Conservation (phyloP, 108 stramenopile genomes). For the Skeletonema grethae region DNA sequence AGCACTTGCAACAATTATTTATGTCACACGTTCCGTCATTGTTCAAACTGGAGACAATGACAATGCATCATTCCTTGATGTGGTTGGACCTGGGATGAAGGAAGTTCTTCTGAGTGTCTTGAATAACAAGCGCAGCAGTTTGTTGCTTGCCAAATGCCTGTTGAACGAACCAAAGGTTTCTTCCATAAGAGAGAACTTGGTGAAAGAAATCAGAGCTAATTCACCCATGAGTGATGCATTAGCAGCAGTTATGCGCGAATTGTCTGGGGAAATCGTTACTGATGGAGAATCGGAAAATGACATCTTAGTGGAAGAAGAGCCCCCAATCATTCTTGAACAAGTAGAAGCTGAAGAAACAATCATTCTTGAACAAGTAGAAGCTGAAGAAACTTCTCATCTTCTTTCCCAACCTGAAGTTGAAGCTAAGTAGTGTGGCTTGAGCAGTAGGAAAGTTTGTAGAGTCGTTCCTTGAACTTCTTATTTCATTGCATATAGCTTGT, state of each 20-base stretch:
- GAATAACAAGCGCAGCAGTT: conserved; percentile 30
- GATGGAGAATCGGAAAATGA: background rate
- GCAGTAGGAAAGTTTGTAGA: too few species aligned
- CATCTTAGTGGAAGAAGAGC: background rate
- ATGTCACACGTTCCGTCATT: background rate
- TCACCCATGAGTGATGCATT: conserved; percentile 25
- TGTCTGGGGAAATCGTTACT: background rate
- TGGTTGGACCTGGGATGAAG: conserved; percentile 20
- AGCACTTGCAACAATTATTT: conserved; percentile 18
- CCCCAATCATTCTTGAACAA: background rate
- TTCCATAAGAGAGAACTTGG: conserved; percentile 2
- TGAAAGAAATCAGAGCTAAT: conserved; percentile 11
- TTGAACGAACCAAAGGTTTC: conserved; percentile 8
- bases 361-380: background rate
- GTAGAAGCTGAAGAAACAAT: background rate
- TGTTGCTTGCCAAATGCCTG: conserved; percentile 34
- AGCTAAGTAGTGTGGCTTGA: background rate
- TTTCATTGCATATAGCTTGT: background rate
- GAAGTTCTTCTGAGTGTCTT: conserved; percentile 19
- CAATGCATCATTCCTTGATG: conserved; percentile 20
- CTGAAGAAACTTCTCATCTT: background rate
- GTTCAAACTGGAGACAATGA: conserved; percentile 2
- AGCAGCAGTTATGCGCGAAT: conserved; percentile 10
- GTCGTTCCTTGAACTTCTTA: background rate
- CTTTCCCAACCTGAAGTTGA: background rate